A percentile compares a stretch with the other conserved stretches of the same genome.
Evolutionary conservation across 2,329 filamentous ascomycete species (phyloP).

Genomic region (Periconia macrospinosa): DNA sequence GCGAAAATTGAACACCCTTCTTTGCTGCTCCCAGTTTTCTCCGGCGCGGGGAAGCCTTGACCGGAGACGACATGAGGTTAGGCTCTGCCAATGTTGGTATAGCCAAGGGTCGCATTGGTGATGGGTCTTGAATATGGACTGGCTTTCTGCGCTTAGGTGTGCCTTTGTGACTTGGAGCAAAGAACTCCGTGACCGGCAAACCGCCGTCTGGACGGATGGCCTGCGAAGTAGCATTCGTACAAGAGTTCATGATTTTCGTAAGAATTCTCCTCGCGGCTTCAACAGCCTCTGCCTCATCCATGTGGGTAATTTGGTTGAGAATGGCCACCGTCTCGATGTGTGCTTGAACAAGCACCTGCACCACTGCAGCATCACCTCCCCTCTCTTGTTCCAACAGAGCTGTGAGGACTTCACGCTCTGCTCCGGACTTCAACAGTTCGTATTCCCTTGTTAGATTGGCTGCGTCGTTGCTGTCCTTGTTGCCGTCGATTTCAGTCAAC

Average conservation of each 20-base stretch:
- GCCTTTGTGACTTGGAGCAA: conserved; percentile 70
- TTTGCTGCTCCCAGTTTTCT: conserved; percentile 65
- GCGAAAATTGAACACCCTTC: conserved; percentile 79
- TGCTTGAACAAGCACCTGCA: conserved; percentile 83
- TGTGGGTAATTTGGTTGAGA: conserved; percentile 76
- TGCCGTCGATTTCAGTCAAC: conserved; percentile 69
- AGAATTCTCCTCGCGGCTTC: conserved; percentile 77
- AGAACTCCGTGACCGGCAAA: conserved; percentile 62
- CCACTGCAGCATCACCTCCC: conserved; percentile 71
- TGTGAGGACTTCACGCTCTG: conserved; percentile 75
- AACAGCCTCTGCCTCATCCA: conserved; percentile 83
- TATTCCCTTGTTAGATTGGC: conserved; percentile 77
- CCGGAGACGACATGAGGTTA: conserved; percentile 61
- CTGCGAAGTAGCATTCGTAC: conserved; percentile 73
- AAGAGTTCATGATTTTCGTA: conserved; percentile 74
- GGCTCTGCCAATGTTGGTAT: conserved; percentile 36
- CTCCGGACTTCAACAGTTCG: conserved; percentile 80
- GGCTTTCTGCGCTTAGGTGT: conserved; percentile 74
- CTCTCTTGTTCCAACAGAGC: conserved; percentile 85
- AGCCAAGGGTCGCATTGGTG: conserved; percentile 48
- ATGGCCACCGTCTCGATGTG: conserved; percentile 91
- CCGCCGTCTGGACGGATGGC: conserved; percentile 88
- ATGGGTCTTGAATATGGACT: conserved; percentile 50
- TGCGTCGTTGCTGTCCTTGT: conserved; percentile 67
- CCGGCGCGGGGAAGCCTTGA: conserved; percentile 78